Conservation (phyloP, 805 yeast genomes). For the Yarrowia hollandica region DNA sequence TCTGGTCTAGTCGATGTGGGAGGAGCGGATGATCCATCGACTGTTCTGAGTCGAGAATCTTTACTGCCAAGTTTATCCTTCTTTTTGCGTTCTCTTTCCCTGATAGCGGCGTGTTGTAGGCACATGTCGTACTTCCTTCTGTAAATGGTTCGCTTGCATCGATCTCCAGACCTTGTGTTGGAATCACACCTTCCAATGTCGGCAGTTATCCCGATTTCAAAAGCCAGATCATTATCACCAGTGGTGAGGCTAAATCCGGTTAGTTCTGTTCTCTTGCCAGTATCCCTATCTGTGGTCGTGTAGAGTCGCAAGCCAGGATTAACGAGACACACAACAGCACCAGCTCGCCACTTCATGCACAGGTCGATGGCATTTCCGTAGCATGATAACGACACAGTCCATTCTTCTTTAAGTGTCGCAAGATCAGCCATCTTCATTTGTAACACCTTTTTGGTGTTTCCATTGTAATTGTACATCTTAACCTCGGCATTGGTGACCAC, state of each 20-base stretch:
- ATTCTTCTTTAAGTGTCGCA: background rate
- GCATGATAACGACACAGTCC: background rate
- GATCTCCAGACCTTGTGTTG: background rate
- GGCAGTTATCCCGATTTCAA: background rate
- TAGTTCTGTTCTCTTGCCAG: background rate
- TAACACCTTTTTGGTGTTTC: background rate
- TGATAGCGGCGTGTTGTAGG: background rate
- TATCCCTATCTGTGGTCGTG: background rate
- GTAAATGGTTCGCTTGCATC: background rate
- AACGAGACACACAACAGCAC: background rate
- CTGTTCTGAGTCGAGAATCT: background rate
- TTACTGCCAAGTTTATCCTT: background rate
- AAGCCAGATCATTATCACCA: constrained; percentile 1
- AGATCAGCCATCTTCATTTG: background rate
- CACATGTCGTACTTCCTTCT: constrained; percentile 3
- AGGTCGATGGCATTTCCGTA: background rate
- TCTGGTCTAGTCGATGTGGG: background rate
- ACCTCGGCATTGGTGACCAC: background rate
- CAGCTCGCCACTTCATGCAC: background rate
- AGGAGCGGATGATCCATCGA: background rate
- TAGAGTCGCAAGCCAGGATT: background rate
- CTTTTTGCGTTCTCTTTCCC: background rate
- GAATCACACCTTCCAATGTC: constrained; percentile 1
- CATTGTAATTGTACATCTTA: background rate
- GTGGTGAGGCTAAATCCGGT: background rate